phyloP scores from a whole-genome alignment of 2,329 filamentous ascomycete species.

The Cladobotryum mycophilum region DNA sequence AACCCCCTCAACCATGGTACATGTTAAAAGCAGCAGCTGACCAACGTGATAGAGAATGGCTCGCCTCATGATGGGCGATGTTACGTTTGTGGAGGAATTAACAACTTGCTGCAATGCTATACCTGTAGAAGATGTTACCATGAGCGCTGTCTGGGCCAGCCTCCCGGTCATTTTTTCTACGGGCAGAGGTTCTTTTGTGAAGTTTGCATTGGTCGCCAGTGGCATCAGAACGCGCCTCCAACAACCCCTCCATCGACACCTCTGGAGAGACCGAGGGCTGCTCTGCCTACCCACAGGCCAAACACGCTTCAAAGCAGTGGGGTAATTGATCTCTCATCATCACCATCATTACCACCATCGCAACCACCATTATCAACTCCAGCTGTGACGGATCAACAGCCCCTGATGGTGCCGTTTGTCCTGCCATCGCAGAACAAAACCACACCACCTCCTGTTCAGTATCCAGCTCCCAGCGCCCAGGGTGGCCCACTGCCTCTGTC shows the following conservation, averaged over 20 bases:
- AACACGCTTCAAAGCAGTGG: not conserved
- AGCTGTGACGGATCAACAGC: not conserved
- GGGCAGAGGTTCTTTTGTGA: conserved; percentile 6
- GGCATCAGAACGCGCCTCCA: conserved; percentile 8
- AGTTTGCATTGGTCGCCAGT: conserved; percentile 4
- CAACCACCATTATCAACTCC: not conserved
- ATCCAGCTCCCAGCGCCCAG: not conserved
- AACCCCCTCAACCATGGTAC: not conserved
- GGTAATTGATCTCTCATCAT: no score
- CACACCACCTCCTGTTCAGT: not conserved
- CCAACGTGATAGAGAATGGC: not conserved
- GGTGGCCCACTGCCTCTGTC: not conserved
- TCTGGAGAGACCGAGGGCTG: conserved; percentile 4
- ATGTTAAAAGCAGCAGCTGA: not conserved
- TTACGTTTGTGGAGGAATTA: not conserved
- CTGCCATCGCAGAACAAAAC: conserved; percentile 6
- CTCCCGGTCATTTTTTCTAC: not conserved
- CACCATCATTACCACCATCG: no score
- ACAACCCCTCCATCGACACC: conserved; percentile 7
- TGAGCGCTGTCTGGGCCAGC: conserved; percentile 2
- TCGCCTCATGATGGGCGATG: conserved; percentile 5
- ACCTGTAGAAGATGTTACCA: conserved; percentile 8
- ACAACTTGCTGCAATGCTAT: conserved; percentile 2
- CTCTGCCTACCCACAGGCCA: conserved; percentile 6
- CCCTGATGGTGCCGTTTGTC: not conserved